Conservation (phyloP, 495 filamentous ascomycete species). For the Parathielavia hyrcaniae region DNA sequence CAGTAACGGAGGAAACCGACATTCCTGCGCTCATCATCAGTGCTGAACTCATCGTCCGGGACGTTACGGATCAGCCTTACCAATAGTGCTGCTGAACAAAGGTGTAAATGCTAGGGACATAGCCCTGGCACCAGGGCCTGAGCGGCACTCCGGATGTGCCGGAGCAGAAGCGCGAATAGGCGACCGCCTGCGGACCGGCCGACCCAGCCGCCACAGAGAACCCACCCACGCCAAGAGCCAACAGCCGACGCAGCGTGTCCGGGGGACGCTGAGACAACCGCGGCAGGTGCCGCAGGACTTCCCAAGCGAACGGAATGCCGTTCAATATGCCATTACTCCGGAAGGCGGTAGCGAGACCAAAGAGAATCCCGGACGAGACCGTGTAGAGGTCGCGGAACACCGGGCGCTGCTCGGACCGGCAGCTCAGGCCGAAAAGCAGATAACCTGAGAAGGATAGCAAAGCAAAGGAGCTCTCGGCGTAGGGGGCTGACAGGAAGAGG, state of each 20-base stretch:
- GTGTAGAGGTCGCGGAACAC: constrained; percentile 40
- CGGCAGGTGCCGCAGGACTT: constrained; percentile 48
- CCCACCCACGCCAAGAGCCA: constrained; percentile 58
- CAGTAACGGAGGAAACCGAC: constrained; percentile 86
- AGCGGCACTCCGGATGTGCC: constrained; percentile 20
- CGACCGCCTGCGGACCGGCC: constrained; percentile 64
- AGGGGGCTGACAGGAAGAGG: constrained; percentile 83
- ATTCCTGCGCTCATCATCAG: constrained; percentile 50
- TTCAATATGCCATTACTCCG: constrained; percentile 86
- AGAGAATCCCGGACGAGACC: constrained; percentile 56
- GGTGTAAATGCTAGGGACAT: constrained; percentile 76
- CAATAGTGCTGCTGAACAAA: constrained; percentile 89
- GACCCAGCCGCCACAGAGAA: constrained; percentile 59
- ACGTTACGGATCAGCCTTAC: constrained; percentile 45
- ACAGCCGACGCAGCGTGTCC: constrained; percentile 42
- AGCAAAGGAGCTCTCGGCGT: constrained; percentile 73
- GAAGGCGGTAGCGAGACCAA: constrained; percentile 67
- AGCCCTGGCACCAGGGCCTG: constrained; percentile 67
- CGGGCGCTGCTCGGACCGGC: constrained; percentile 23
- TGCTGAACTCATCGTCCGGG: neutral
- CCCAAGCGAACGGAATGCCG: constrained; percentile 52
- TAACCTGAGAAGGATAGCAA: constrained; percentile 69
- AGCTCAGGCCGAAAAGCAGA: constrained; percentile 59
- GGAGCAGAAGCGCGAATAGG: constrained; percentile 66
- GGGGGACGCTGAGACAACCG: constrained; percentile 18